phyloP scores from a whole-genome alignment of 805 yeast species.

The Candida multigemmis region DNA sequence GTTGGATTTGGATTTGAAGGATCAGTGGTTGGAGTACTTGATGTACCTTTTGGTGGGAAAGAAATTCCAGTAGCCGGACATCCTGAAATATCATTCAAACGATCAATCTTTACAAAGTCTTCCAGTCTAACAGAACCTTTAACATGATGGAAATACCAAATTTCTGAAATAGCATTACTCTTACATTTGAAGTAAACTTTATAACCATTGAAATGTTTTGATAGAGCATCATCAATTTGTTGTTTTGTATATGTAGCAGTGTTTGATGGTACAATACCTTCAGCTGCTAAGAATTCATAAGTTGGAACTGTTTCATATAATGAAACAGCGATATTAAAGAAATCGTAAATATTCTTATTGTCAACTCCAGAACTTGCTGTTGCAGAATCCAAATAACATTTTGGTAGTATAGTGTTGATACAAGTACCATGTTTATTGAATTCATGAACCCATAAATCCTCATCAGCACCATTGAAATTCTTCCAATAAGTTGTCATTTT shows the following conservation, averaged over 20 bases:
- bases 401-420: conserved; percentile 26
- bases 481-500: conserved; percentile 30
- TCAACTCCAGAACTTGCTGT: conserved; percentile 1
- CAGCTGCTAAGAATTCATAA: conserved; percentile 20
- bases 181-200: conserved; percentile 28
- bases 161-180: conserved; percentile 41
- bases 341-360: conserved; percentile 18
- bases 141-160: conserved; percentile 79
- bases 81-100: conserved; percentile 39
- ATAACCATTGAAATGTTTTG: conserved; percentile 18
- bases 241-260: conserved; percentile 20
- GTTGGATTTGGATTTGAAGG: conserved; percentile 5
- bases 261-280: conserved; percentile 28
- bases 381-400: conserved; percentile 17
- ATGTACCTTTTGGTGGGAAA: conserved; percentile 53
- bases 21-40: conserved; percentile 11
- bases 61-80: conserved; percentile 58
- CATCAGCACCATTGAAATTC: conserved; percentile 38
- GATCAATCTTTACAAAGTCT: conserved; percentile 49
- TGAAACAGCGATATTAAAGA: conserved; percentile 19
- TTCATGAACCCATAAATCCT: conserved; percentile 44
- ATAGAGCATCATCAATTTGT: conserved; percentile 23
- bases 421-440: conserved; percentile 37
- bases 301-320: conserved; percentile 26
- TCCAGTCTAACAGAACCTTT: conserved; percentile 67